A percentile compares a stretch with the other conserved stretches of the same genome.
Conservation (phyloP, 495 filamentous ascomycete genomes). For the Terfezia claveryi region DNA sequence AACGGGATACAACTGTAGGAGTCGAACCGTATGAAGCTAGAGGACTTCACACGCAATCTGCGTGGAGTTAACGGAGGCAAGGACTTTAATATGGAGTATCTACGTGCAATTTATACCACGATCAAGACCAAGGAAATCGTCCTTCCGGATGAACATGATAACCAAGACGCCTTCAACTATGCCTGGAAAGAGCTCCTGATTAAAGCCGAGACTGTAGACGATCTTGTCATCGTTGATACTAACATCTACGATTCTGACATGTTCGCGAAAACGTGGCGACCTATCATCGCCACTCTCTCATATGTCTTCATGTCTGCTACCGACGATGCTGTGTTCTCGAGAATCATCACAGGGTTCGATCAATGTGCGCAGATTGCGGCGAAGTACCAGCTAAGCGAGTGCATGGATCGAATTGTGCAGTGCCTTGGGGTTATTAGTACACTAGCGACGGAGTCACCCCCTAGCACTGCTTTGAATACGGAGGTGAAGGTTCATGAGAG, state of each 20-base stretch:
- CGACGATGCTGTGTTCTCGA: conserved; percentile 87
- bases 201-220: conserved; percentile 55
- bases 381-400: conserved; percentile 61
- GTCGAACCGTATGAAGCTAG: conserved; percentile 54
- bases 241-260: conserved; percentile 94
- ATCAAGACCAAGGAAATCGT: conserved; percentile 92
- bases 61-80: conserved; percentile 68
- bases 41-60: conserved; percentile 68
- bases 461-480: conserved; percentile 78
- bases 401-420: conserved; percentile 74
- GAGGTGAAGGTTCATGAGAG: conserved; percentile 81
- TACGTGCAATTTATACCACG: conserved; percentile 71
- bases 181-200: conserved; percentile 86
- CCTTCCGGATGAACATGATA: conserved; percentile 89
- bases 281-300: conserved; percentile 78
- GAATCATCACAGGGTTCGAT: conserved; percentile 82
- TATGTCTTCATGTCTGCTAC: conserved; percentile 99
- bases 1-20: conserved; percentile 6
- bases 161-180: conserved; percentile 85
- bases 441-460: conserved; percentile 46
- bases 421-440: conserved; percentile 79
- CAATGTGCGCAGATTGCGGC: conserved; percentile 89
- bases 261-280: conserved; percentile 91
- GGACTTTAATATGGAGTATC: conserved; percentile 67
- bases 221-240: conserved; percentile 61